Base-by-base conservation (phyloP, 2,329 filamentous ascomycete genomes). In the Epichloe uncinata region DNA sequence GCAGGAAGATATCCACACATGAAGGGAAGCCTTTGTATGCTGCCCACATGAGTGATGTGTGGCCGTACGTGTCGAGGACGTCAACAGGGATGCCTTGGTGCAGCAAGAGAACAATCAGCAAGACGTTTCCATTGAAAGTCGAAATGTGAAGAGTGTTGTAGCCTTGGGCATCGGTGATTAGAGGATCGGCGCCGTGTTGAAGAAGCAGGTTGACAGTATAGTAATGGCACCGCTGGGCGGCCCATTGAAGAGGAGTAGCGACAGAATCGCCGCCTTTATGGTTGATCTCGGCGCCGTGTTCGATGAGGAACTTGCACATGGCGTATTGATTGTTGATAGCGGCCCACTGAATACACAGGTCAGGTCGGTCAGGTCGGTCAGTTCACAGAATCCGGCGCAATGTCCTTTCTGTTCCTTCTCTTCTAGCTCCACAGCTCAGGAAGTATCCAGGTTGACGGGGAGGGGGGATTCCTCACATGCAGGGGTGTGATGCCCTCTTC, bases 321-420 rank as follows among this genome's bases (percentile, higher is more conserved):
- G 87, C 87, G 71, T 91, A 94, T 66, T 96, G 93, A 63, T 97
- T 97, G 72, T 98, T 98, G 66, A 98, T 97, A 37, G 94, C 88
- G 44, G 93, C 93, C 93, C 93, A 98, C 88, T 98, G 48, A 57
- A 9, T 42, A 48, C 16, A 12, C 18, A 18, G 22, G 46, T 48
- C 16, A 16, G 16, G 16, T 16, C 18, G 22, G 46, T 48, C 16
- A 16, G 16, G 16, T 16, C 18, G 18, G 18, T 18, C 37, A 48
- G 46, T 42, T 35, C 4, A n/a, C 11, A 13, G 33, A 33, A 12
- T 40, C 15, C 6, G 15, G 18, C 22, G n/a, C 34, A 33, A 22
- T 22, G 13, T 9, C 12, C 8, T 16, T 5, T 26, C 9, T 38
- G 4, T 16, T 30, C 22, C 15, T 30, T 8, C 6, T 16, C 35